Base-by-base conservation (phyloP, 2,329 filamentous ascomycete species). In the Akanthomyces dipterigenus region DNA sequence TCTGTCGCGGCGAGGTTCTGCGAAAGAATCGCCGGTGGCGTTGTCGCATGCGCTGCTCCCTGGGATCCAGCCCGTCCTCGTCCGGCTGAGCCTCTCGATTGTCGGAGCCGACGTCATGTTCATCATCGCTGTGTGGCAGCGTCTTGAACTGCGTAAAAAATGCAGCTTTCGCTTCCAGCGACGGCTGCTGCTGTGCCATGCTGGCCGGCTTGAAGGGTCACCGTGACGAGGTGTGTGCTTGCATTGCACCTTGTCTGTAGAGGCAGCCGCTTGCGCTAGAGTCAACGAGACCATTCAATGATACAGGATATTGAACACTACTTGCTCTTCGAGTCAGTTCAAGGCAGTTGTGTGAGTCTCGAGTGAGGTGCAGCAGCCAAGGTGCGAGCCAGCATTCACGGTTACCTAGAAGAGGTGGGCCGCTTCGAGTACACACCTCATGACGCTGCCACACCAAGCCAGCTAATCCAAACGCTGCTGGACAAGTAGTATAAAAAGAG, bases 121-220 rank as follows among this genome's bases (percentile, higher is more conserved):
- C 67, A 16, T 67, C 60, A 20, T 70, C 66, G 7, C 75, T 73
- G 11, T 74, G 67, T 65, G 61, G 72, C 65, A 36, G 65, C 56
- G 69, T 66, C 16, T 74, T 70, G 0, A 82, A 68, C n/a, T 70
- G 69, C n/a, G 71, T 64, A 64, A 82, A 84, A 63, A 79, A 81
- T 0, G 72, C 76, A 24, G 69, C 51, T 66, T 84, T 84, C 40
- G 78, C 76, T 55, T 72, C 66, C 7, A 78, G 63, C 11, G 69
- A 56, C 18, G 62, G 55, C 48, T 62, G 26, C 5, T 50, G 50
- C n/a, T 36, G 28, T 28, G 38, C 38, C 71, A 73, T 73, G 60
- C 5, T 63, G 51, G 18, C 45, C 22, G 18, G 28, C 16, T 36
- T 14, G 12, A 31, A n/a, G 18, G 18, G 51, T 40, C 51, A 55